Base-by-base conservation (phyloP, 805 yeast genomes). In the Ogataea pini region DNA sequence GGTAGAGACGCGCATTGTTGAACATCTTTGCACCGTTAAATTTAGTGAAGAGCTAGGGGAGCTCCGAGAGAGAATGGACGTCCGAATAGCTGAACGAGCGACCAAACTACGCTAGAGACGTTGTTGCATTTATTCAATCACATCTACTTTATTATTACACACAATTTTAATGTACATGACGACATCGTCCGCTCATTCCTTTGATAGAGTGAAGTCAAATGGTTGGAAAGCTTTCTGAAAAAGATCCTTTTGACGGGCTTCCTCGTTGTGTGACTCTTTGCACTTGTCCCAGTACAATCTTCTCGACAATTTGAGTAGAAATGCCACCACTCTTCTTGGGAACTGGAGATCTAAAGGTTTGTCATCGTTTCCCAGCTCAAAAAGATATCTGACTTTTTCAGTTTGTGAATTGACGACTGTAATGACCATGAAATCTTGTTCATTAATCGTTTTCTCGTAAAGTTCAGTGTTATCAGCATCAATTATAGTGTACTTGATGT, bases 231-330 rank as follows among this genome's bases (percentile, higher is more conserved):
- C 68, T 36, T 70, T 65, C 60, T 86, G 87, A 59, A 89, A 87
- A 14, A 64, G 63, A 33, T 77, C 82, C 33, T 86, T 80, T 44
- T 89, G 94, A 12, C 66, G 59, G 2, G 73, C 70, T 60, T 91
- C 96, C 55, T 80, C 79, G n/a, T 69, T 69, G 37, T 69, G 69
- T 0, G 85, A 67, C 63, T 89, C 95, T 41, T 70, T 67, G 59
- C 97, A 89, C 44, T 79, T 78, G 48, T 84, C 85, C 97, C 97
- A 90, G 49, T 80, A 82, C 0, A 78, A 64, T 52, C 90, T 72
- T 44, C 81, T 82, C 2, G 85, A 83, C 13, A 78, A 70, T 37
- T 75, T 79, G 42, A 90, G 61, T 2, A 84, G 65, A 52, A 73
- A 73, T 0, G 96, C 91, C 24, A 88, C 58, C 1, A 86, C 90